A percentile compares a stretch with the other conserved stretches of the same genome.
Evolutionary conservation across 306 rosid genomes (phyloP).

Genomic region (Prunus mume): DNA sequence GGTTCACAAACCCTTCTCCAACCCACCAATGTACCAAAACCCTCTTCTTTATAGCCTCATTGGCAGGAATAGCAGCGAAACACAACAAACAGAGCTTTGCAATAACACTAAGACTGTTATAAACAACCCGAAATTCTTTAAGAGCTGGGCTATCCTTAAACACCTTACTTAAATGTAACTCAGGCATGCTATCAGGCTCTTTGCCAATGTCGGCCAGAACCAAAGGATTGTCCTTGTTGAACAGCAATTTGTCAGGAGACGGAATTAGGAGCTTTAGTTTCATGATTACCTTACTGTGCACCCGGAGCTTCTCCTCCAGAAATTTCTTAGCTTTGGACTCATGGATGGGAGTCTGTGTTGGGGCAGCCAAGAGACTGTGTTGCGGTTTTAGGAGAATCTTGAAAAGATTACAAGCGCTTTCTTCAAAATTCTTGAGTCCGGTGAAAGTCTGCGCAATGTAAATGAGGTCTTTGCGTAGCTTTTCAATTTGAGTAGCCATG

Average conservation of each 20-base stretch:
- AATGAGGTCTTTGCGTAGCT: not conserved
- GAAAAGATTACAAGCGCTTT: not conserved
- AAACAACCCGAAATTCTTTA: constrained; percentile 13
- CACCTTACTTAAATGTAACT: not conserved
- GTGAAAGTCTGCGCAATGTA: not conserved
- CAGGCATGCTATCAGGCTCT: not conserved
- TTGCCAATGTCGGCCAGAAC: not conserved
- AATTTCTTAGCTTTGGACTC: not conserved
- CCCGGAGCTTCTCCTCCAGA: not conserved
- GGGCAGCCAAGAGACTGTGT: not conserved
- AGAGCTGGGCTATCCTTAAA: not conserved
- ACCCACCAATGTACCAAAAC: constrained; percentile 35
- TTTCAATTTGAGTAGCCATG: not conserved
- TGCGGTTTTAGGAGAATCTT: not conserved
- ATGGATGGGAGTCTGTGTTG: not conserved
- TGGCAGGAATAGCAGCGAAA: constrained; percentile 29
- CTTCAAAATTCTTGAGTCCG: not conserved
- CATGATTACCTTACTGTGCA: not conserved
- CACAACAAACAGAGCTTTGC: constrained; percentile 19
- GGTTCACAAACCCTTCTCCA: constrained; percentile 23
- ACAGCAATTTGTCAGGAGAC: not conserved
- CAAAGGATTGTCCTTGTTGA: not conserved
- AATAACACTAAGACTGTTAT: not conserved
- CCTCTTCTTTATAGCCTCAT: constrained; percentile 30
- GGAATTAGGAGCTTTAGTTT: constrained; percentile 2